phyloP scores from a whole-genome alignment of 768 basidiomycete genomes.

The Mycena latifolia region DNA sequence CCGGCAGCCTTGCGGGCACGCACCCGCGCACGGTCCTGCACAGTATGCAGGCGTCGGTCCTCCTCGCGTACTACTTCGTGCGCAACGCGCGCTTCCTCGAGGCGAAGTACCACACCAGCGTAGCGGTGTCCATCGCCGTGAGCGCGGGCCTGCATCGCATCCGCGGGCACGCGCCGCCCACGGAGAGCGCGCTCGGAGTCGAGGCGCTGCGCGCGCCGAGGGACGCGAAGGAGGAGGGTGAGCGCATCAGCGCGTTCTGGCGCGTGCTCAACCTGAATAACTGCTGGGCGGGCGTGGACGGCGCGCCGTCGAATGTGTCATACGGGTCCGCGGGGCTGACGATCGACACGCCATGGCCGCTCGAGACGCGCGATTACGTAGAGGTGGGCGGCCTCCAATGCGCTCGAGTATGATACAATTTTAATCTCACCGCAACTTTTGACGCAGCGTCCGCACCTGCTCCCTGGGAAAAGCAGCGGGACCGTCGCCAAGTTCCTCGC shows the following conservation, averaged over 20 bases:
- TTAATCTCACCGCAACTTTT: neutral
- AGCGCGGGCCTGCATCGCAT: conserved; percentile 45
- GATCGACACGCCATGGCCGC: conserved; percentile 36
- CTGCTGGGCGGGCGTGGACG: conserved; percentile 49
- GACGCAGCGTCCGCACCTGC: conserved; percentile 3
- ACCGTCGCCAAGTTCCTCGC: conserved; percentile 26
- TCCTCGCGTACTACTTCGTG: conserved; percentile 60
- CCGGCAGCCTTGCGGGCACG: conserved; percentile 45
- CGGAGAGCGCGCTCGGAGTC: neutral
- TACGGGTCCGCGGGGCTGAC: conserved; percentile 40
- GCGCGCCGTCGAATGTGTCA: conserved; percentile 48
- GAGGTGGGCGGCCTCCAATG: neutral
- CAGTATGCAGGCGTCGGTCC: conserved; percentile 53
- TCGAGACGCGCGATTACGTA: conserved; percentile 17
- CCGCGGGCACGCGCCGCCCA: neutral
- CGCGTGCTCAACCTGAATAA: conserved; percentile 47
- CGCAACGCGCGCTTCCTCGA: conserved; percentile 51
- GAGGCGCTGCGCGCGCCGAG: neutral
- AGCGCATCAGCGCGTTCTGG: conserved; percentile 31
- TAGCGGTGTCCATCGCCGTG: conserved; percentile 48
- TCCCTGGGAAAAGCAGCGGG: conserved; percentile 1
- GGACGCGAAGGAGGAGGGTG: conserved; percentile 18
- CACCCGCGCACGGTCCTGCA: conserved; percentile 49
- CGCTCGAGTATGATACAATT: too few species aligned
- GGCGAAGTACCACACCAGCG: conserved; percentile 57